phyloP scores from a whole-genome alignment of 2,329 filamentous ascomycete species.

The Phialophora macrospora region DNA sequence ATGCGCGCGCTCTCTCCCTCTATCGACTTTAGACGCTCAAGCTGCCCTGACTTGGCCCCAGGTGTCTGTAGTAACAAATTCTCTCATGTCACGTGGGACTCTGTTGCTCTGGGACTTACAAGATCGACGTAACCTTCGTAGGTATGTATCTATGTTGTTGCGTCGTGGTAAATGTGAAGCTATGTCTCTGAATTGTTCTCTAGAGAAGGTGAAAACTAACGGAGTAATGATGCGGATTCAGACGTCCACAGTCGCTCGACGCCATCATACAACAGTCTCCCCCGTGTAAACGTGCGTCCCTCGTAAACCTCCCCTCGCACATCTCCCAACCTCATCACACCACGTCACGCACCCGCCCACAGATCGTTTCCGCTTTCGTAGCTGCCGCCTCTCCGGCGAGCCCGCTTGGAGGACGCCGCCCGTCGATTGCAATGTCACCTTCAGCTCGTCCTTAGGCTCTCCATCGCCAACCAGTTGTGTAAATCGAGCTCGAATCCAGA shows the following conservation, averaged over 20 bases:
- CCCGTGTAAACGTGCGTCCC: neutral
- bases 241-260: neutral
- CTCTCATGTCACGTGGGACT: neutral
- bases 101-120: neutral
- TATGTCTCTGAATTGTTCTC: constrained; percentile 6
- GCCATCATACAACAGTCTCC: neutral
- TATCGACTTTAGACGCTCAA: neutral
- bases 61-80: neutral
- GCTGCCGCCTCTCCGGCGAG: neutral
- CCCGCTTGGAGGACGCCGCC: neutral
- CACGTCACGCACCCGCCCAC: too few relatives aligned
- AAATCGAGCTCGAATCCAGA: neutral
- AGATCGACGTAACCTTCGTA: neutral
- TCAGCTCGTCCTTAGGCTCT: neutral
- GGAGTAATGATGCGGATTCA: neutral
- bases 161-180: neutral
- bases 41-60: neutral
- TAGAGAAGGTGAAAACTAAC: neutral
- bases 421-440: neutral
- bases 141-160: neutral
- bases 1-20: neutral
- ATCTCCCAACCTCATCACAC: neutral
- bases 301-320: neutral
- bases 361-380: neutral
- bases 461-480: neutral